Evolutionary conservation across 1,284 basidiomycete species (phyloP).

Genomic region (Malassezia vespertilionis): DNA sequence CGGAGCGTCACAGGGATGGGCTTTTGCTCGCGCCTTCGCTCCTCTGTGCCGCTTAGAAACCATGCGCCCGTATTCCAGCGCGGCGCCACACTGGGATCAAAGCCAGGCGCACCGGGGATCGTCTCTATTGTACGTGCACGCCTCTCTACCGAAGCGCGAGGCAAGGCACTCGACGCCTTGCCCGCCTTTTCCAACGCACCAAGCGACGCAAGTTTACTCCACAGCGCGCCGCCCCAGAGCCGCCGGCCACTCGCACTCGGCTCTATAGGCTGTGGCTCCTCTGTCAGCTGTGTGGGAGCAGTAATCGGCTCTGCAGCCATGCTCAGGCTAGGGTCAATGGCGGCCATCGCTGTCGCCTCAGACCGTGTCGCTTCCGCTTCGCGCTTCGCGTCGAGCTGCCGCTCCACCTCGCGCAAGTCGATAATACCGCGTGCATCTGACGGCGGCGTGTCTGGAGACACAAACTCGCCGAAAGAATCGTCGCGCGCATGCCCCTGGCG

Average conservation of each 20-base stretch:
- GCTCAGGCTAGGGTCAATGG: not conserved
- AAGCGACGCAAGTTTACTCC: slow-evolving; percentile 8
- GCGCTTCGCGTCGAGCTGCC: slow-evolving; percentile 25
- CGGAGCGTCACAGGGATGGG: slow-evolving; percentile 29
- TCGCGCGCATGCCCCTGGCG: not conserved
- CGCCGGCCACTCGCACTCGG: not conserved
- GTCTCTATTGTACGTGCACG: not conserved
- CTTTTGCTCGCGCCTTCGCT: slow-evolving; percentile 8
- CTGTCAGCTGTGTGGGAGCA: not conserved
- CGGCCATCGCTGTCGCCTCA: slow-evolving; percentile 1
- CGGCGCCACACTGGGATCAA: slow-evolving; percentile 22
- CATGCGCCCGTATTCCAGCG: slow-evolving; percentile 43
- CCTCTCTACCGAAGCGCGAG: slow-evolving; percentile 8
- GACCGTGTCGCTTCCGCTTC: not conserved
- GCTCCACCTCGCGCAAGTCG: slow-evolving; percentile 38
- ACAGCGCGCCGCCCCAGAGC: slow-evolving; percentile 4
- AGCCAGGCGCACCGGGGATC: slow-evolving; percentile 36
- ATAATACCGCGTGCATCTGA: slow-evolving; percentile 23
- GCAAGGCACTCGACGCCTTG: not conserved
- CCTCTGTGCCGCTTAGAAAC: slow-evolving; percentile 24
- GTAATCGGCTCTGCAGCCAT: slow-evolving; percentile 11
- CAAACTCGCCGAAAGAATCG: slow-evolving; percentile 17
- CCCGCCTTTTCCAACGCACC: slow-evolving; percentile 1
- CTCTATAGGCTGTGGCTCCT: not conserved
- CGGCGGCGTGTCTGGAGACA: not conserved